Base-by-base conservation (phyloP, 2,329 filamentous ascomycete genomes). In the Fusarium lateritium region DNA sequence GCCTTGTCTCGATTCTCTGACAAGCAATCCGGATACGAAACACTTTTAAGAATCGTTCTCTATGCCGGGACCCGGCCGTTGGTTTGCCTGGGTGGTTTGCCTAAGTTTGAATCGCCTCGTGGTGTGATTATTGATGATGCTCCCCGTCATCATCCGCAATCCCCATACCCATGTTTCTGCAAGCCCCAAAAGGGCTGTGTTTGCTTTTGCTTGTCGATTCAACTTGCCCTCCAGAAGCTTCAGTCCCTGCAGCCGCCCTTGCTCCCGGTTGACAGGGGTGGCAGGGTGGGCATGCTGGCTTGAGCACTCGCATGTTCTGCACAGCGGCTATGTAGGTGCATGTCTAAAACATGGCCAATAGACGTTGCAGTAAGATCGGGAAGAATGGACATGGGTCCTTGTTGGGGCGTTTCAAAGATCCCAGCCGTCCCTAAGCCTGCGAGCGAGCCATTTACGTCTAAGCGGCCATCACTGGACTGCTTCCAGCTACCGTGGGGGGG, bases 251-350 rank as follows among this genome's bases (percentile, higher is more conserved):
- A 78, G 74, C 67, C 65, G 63, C 62, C 58, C 57, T 65, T 61
- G 55, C 46, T 62, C 58, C 67, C 57, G 59, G 54, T 42, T 42
- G 56, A 61, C 72, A 74, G 69, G 75, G 73, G 53, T 76, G 62
- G 64, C 59, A 63, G 69, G 64, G 66, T 65, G 67, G 62, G 62
- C 62, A 72, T 65, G 73, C 72, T 76, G 76, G 77, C 73, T 77
- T 76, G 77, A 79, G 76, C 78, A 79, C 78, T 79, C 79, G 78
- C 79, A 80, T 80, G 73, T 77, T 73, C 78, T 79, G 77, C 78
- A 79, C 76, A 80, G 79, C 79, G 79, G 79, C 77, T 80, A 80
- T 80, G 78, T 80, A 78, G 61, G 73, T 74, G 72, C 70, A 72
- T 70, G 73, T 77, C 74, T 76, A 73, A 77, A 72, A 76, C 68